Base-by-base conservation (phyloP, 1,139 yeast species). In the Kodamaea suecica region DNA sequence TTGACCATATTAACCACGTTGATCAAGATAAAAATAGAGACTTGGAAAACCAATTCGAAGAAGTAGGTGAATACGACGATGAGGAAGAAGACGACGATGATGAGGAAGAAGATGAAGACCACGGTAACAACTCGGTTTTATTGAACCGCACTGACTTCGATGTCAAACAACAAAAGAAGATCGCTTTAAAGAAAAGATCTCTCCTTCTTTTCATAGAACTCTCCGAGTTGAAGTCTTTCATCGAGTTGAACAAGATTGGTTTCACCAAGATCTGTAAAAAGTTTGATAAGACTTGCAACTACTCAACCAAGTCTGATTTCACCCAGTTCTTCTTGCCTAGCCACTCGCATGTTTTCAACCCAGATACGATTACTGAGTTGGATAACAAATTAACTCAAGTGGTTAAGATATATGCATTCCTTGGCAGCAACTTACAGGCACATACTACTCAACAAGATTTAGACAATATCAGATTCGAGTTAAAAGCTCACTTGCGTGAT, bases 191-290 rank as follows among this genome's bases (percentile, higher is more conserved):
- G 56, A 80, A 82, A 53, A 70, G 87, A 38, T 59, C 83, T 3
- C 73, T 80, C 29, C 72, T 80, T 9, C 61, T 80, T 31, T 90
- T 78, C 62, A 90, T 92, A 8, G 69, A 78, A 16, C 65, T 88
- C 24, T 80, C 88, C n/a, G 97, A 90, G 57, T 70, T 90, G 48
- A 80, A 84, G 50, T 84, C 95, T 9, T 90, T 66, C 55, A 70
- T 84, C 35, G 95, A 87, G 51, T 69, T 90, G 48, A 90, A 90
- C 66, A 74, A 73, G 46, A 85, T 95, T 23, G 97, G 97, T 5
- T 86, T 90, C 61, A 75, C 84, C 30, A 90, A 90, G 60, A 90
- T 88, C 33, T 70, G 88, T 47, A 90, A 90, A 56, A 90, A 90
- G 63, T 90, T 85, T 56, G 96, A 90, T 60, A 90, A 90, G 55